Evolutionary conservation across 352 stramenopile species (phyloP), one percentile per base, ranked within the genome.

Genomic region (Thraustochytrium sp.): DNA sequence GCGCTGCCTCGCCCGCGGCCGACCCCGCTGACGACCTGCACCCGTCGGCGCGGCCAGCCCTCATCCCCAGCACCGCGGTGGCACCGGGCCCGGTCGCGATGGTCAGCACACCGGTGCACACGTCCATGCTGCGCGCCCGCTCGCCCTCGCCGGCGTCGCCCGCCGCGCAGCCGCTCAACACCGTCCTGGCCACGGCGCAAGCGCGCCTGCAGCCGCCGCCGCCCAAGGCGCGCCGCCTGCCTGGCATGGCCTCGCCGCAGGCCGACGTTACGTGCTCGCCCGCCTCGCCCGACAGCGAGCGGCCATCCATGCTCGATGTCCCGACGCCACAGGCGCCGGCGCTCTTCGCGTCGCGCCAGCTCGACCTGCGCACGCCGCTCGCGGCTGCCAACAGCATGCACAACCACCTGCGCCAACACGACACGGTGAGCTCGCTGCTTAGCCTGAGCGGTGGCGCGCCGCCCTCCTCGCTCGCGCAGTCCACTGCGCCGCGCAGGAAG

Each of bases 351-450:
- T 55, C 48, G 18, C 48, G n/a, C 48, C 18, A 55, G 18, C 18
- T 55, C 16, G 48, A 18, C n/a, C 48, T n/a, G 18, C 48, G 48
- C n/a, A 55, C n/a, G 48, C n/a, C 48, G 18, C 48, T n/a, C n/a
- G 16, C n/a, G 18, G 16, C 18, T 23, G 11, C n/a, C 21, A 36
- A n/a, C 0, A 49, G 26, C 49, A 31, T 72, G 49, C 63, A 55
- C 11, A 42, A 8, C 29, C 18, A 34, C 23, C 51, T 54, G 11
- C 9, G 9, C 21, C 74, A 82, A 9, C 72, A 9, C 53, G 74
- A 82, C 49, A 73, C 74, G 13, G 53, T 82, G 13, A 73, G 51
- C 56, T 55, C 74, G 21, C 42, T 82, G 29, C 54, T 82, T 13
- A 75, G 62, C 44, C 62, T 75, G 18, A 18, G 62, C 31, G 40